Percentiles rank a stretch among this genome's conserved stretches.
Conservation (phyloP, 352 stramenopile genomes). For the Aphanomyces invadans region DNA sequence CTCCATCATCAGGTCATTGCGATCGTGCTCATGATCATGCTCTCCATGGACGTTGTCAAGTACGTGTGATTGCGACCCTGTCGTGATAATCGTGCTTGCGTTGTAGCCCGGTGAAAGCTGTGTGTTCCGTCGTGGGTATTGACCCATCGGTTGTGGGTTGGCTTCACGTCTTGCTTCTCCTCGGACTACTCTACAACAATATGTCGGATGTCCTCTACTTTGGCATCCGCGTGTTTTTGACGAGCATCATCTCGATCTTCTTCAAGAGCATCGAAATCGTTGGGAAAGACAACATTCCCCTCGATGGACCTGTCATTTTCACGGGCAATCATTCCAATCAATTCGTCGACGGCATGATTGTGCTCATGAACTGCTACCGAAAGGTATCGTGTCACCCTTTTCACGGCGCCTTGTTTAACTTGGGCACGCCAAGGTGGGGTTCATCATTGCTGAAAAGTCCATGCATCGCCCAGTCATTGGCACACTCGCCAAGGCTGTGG, state of each 20-base stretch:
- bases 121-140: conserved; percentile 62
- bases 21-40: conserved; percentile 61
- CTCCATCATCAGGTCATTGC: conserved; percentile 76
- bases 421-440: conserved; percentile 70
- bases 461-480: conserved; percentile 92
- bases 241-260: conserved; percentile 96
- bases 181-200: conserved; percentile 67
- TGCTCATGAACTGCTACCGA: conserved; percentile 91
- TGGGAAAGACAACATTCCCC: conserved; percentile 93
- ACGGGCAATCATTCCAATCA: conserved; percentile 99
- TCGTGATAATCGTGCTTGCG: neutral
- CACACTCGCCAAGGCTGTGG: conserved; percentile 90
- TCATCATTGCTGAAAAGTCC: conserved; percentile 96
- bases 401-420: neutral
- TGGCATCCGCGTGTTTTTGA: conserved; percentile 89
- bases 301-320: conserved; percentile 95
- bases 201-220: conserved; percentile 71
- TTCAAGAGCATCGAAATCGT: conserved; percentile 97
- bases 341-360: conserved; percentile 96
- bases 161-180: conserved; percentile 50
- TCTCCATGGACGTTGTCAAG: conserved; percentile 83
- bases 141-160: conserved; percentile 66
- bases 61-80: conserved; percentile 30
- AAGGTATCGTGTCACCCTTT: conserved; percentile 43
- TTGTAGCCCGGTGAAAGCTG: conserved; percentile 69